Conservation (phyloP, 805 yeast species). For the Pichia eremophila region DNA sequence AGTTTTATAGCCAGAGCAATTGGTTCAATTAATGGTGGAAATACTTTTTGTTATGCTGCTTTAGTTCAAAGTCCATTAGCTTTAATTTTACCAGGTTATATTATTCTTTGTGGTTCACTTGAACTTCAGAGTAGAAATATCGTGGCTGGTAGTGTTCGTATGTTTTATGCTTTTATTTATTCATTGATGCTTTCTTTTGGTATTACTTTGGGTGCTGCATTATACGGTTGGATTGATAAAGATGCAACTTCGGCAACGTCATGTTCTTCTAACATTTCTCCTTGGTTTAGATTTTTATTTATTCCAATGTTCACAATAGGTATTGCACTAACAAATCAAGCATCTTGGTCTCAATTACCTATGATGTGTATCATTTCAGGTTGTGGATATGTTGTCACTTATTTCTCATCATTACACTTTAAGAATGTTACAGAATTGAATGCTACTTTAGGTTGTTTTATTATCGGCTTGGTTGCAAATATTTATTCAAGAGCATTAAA, state of each 20-base stretch:
- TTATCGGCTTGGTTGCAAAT: slow-evolving; percentile 82
- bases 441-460: slow-evolving; percentile 83
- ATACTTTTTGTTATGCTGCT: slow-evolving; percentile 75
- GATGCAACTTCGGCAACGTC: slow-evolving; percentile 56
- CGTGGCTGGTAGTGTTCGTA: slow-evolving; percentile 90
- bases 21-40: slow-evolving; percentile 64
- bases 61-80: slow-evolving; percentile 87
- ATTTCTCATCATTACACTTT: slow-evolving; percentile 69
- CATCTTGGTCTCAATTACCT: slow-evolving; percentile 72
- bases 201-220: slow-evolving; percentile 84
- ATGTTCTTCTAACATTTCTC: slow-evolving; percentile 47
- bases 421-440: slow-evolving; percentile 61
- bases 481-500: slow-evolving; percentile 78
- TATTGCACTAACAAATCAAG: slow-evolving; percentile 73
- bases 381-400: slow-evolving; percentile 74
- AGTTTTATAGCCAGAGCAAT: slow-evolving; percentile 82
- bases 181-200: slow-evolving; percentile 90
- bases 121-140: slow-evolving; percentile 84
- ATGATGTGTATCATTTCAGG: slow-evolving; percentile 72
- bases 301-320: slow-evolving; percentile 65
- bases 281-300: slow-evolving; percentile 56
- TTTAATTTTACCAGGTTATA: slow-evolving; percentile 86
- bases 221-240: slow-evolving; percentile 91
- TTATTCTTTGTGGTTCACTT: slow-evolving; percentile 83
- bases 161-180: slow-evolving; percentile 93